These are phyloP conservation scores for Candida nonsorbophila DNA, from an alignment of 805 yeast species.

Conservation along the genomic window DNA sequence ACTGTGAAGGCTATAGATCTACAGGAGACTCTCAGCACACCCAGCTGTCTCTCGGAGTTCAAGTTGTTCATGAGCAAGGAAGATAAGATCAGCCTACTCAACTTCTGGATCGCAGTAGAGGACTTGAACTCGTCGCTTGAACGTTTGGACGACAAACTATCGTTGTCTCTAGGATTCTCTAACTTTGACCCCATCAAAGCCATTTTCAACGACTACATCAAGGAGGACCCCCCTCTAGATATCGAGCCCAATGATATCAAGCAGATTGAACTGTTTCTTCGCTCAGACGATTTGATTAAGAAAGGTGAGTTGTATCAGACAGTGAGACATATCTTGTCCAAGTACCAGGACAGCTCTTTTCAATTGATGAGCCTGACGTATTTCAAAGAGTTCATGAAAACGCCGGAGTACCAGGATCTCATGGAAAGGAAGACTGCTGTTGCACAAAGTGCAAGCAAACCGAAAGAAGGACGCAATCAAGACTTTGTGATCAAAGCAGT, in stretches of 20 bases:
- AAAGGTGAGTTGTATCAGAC: constrained; percentile 30
- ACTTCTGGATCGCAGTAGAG: constrained; percentile 66
- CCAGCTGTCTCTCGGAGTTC: constrained; percentile 12
- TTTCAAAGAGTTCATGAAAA: constrained; percentile 5
- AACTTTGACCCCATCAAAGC: constrained; percentile 49
- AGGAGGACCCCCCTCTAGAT: constrained; percentile 8
- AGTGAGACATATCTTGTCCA: constrained; percentile 58
- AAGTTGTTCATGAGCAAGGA: constrained; percentile 13
- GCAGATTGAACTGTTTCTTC: constrained; percentile 24
- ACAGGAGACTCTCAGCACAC: constrained; percentile 2
- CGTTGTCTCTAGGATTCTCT: constrained; percentile 36
- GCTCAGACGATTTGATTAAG: constrained; percentile 8
- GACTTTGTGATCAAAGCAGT: constrained; percentile 50
- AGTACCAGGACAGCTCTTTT: constrained; percentile 51
- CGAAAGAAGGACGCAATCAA: constrained; percentile 14
- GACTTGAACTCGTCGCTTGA: constrained; percentile 69
- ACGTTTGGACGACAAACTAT: constrained; percentile 32
- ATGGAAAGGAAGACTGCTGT: constrained; percentile 1
- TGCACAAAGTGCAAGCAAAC: constrained; percentile 1
- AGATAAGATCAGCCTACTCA: constrained; percentile 30
- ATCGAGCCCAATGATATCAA: constrained; percentile 4
- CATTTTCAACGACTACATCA: constrained; percentile 17
- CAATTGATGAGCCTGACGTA: constrained; percentile 42
- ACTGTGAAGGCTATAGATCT: constrained; percentile 18
- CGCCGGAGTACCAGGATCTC: constrained; percentile 4